These are phyloP conservation scores for Dactylella cylindrospora DNA, from an alignment of 2,329 filamentous ascomycete species.

Conservation along the genomic window DNA sequence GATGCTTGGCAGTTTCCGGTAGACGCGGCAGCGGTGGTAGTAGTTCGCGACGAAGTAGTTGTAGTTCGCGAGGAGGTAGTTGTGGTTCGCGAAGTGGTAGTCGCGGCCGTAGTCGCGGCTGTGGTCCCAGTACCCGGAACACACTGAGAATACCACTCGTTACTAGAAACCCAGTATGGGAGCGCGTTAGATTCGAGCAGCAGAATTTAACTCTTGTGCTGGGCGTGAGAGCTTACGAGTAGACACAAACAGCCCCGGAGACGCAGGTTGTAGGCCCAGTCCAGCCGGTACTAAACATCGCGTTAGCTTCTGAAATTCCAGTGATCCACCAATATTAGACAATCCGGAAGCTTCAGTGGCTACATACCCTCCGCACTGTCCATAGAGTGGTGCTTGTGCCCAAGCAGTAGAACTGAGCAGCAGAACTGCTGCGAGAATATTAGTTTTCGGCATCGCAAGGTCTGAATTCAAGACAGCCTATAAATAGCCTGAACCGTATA, in stretches of 20 bases:
- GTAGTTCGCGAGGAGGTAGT: conserved; percentile 8
- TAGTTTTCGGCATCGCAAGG: conserved; percentile 15
- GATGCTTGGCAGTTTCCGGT: conserved; percentile 18
- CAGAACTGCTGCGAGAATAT: conserved; percentile 15
- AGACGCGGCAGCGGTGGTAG: conserved; percentile 2
- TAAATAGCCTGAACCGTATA: no score
- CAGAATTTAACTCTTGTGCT: no score
- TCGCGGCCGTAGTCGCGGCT: background rate
- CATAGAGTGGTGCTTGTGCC: conserved; percentile 29
- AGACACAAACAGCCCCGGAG: conserved; percentile 26
- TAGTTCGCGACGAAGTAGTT: background rate
- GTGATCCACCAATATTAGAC: no score
- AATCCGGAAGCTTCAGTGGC: background rate
- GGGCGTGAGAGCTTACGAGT: conserved; percentile 9
- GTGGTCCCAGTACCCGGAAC: conserved; percentile 15
- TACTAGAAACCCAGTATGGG: no score
- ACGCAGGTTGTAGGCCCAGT: conserved; percentile 29
- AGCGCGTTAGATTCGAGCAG: no score
- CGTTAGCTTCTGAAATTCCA: conserved; percentile 9
- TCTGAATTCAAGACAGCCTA: no score
- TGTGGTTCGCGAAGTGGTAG: background rate
- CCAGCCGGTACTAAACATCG: conserved; percentile 14
- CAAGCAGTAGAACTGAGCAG: conserved; percentile 11
- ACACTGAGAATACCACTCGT: conserved; percentile 38
- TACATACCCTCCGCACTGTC: conserved; percentile 35